Conservation (phyloP, 2,329 filamentous ascomycete genomes). For the Cladosporium sp. region DNA sequence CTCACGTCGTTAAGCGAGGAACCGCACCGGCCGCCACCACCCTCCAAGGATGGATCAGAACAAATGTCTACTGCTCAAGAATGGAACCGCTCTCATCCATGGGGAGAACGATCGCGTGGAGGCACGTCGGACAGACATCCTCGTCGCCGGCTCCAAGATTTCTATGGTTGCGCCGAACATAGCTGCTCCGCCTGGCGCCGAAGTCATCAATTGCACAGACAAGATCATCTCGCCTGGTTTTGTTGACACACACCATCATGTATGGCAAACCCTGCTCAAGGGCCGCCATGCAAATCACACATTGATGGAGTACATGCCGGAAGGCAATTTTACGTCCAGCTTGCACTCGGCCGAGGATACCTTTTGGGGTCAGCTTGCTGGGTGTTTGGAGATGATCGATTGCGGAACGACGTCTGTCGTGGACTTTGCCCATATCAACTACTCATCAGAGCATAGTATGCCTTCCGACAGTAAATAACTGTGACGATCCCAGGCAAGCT, state of each 20-base stretch:
- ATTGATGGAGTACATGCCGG: conserved; percentile 39
- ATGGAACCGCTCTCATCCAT: conserved; percentile 34
- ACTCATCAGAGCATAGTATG: conserved; percentile 24
- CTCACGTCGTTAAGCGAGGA: no score
- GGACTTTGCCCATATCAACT: conserved; percentile 33
- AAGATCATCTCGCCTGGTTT: conserved; percentile 40
- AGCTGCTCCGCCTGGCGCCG: conserved; percentile 7
- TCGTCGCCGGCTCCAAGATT: conserved; percentile 32
- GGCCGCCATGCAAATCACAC: conserved; percentile 34
- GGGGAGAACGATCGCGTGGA: conserved; percentile 28
- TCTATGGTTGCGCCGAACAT: conserved; percentile 28
- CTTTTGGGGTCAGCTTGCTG: conserved; percentile 42
- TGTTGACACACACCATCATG: conserved; percentile 41
- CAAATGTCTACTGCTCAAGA: conserved; percentile 26
- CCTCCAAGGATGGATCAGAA: background rate
- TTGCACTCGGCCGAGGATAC: conserved; percentile 37
- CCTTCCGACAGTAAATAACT: background rate
- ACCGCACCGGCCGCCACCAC: no score
- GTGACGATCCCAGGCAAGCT: background rate
- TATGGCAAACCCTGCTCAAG: conserved; percentile 41
- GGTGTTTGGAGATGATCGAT: conserved; percentile 36
- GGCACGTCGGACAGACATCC: conserved; percentile 27
- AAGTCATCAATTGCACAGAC: conserved; percentile 36
- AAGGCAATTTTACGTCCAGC: conserved; percentile 34
- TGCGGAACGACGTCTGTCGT: conserved; percentile 39